phyloP scores from a whole-genome alignment of 106 monocot species.

The Gastrodia elata region DNA sequence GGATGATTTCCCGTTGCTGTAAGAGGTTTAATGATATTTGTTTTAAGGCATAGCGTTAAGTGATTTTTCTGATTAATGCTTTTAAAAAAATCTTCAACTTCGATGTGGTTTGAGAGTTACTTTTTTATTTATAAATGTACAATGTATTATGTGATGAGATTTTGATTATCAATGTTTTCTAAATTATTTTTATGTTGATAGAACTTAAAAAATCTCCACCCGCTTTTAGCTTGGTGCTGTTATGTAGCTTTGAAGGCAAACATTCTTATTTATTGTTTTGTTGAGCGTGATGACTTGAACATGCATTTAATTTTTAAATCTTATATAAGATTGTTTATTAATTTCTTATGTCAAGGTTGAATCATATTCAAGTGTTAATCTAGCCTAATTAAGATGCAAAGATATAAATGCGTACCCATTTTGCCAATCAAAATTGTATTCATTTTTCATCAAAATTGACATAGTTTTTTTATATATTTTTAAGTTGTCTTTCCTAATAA shows the following conservation, averaged over 20 bases:
- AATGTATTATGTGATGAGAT: neutral
- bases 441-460: no score
- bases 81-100: neutral
- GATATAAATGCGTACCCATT: no score
- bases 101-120: neutral
- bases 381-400: no score
- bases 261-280: neutral
- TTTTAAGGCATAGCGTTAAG: neutral
- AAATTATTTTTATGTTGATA: neutral
- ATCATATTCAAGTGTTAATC: no score
- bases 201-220: neutral
- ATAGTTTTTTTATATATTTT: no score
- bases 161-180: neutral
- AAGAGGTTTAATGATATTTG: neutral
- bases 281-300: no score
- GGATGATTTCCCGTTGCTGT: neutral
- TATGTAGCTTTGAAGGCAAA: no score
- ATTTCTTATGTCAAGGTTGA: no score
- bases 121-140: neutral
- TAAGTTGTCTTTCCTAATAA: no score
- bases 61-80: neutral
- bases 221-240: neutral
- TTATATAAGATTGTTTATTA: no score
- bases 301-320: no score
- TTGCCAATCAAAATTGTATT: no score